Percentiles rank a stretch among this genome's conserved stretches.
phyloP scores from a whole-genome alignment of 2,329 filamentous ascomycete species.

The Botryotinia calthae region DNA sequence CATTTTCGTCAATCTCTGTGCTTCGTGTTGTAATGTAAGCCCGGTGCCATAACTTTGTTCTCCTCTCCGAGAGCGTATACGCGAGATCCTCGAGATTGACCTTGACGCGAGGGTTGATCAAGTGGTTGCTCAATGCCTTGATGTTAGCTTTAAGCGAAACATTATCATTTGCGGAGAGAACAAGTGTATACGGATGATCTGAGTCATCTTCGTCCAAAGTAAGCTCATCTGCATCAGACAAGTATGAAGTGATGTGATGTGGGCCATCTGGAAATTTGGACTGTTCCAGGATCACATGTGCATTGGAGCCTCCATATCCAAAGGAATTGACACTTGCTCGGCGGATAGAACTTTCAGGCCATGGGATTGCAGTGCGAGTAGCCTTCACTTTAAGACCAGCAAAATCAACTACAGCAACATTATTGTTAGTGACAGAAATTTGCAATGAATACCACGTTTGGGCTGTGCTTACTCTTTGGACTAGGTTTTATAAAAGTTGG shows the following conservation, averaged over 20 bases:
- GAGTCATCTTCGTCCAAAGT: conserved; percentile 15
- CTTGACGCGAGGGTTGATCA: conserved; percentile 17
- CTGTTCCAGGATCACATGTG: conserved; percentile 31
- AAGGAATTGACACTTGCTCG: conserved; percentile 44
- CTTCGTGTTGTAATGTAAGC: neutral
- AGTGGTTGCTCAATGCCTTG: conserved; percentile 11
- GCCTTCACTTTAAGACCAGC: conserved; percentile 38
- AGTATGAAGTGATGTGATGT: conserved; percentile 3
- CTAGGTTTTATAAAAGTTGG: conserved; percentile 43
- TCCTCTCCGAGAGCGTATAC: conserved; percentile 31
- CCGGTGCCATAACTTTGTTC: conserved; percentile 26
- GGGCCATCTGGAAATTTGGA: neutral
- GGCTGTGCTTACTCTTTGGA: conserved; percentile 2
- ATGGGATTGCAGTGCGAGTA: conserved; percentile 18
- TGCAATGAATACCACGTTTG: neutral
- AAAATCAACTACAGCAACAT: conserved; percentile 19
- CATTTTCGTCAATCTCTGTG: neutral
- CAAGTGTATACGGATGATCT: neutral
- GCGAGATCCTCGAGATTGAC: conserved; percentile 24
- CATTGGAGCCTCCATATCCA: conserved; percentile 33
- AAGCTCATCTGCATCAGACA: neutral
- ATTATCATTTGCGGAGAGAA: conserved; percentile 22
- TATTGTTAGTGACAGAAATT: neutral
- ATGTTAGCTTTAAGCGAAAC: conserved; percentile 8
- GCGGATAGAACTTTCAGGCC: conserved; percentile 40